phyloP scores from a whole-genome alignment of 495 filamentous ascomycete species.

The Chlorociboria aeruginascens region DNA sequence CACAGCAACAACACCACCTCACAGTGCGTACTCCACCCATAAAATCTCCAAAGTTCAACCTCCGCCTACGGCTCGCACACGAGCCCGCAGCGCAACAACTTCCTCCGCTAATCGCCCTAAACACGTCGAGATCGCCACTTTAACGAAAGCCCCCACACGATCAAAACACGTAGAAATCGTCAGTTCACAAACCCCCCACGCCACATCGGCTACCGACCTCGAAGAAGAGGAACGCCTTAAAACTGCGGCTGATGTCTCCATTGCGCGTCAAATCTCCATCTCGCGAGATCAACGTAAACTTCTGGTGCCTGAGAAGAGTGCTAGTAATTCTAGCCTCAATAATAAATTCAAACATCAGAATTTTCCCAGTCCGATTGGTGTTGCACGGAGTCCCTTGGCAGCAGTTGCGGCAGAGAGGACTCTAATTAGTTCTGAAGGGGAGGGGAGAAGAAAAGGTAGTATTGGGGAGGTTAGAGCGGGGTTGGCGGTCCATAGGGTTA shows the following conservation, averaged over 20 bases:
- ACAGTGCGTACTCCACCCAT: conserved; percentile 1
- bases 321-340: neutral
- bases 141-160: neutral
- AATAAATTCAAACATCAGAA: neutral
- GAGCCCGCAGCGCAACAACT: conserved; percentile 4
- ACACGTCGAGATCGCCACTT: neutral
- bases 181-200: conserved; percentile 22
- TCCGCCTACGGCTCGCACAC: neutral
- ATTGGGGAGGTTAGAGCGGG: conserved; percentile 20
- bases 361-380: neutral
- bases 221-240: conserved; percentile 26
- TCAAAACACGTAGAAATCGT: conserved; percentile 10
- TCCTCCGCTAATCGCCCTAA: neutral
- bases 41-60: neutral
- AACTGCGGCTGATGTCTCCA: conserved; percentile 41
- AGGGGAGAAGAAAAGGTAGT: neutral
- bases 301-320: conserved; percentile 19
- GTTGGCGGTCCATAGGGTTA: conserved; percentile 15
- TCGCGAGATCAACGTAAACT: conserved; percentile 41
- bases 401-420: conserved; percentile 5
- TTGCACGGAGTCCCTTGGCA: conserved; percentile 6
- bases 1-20: conserved; percentile 4
- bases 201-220: conserved; percentile 22
- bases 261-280: conserved; percentile 47
- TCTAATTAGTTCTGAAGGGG: neutral